Base-by-base conservation (phyloP, 2,329 filamentous ascomycete species). In the Chrysosporium queenslandicum region DNA sequence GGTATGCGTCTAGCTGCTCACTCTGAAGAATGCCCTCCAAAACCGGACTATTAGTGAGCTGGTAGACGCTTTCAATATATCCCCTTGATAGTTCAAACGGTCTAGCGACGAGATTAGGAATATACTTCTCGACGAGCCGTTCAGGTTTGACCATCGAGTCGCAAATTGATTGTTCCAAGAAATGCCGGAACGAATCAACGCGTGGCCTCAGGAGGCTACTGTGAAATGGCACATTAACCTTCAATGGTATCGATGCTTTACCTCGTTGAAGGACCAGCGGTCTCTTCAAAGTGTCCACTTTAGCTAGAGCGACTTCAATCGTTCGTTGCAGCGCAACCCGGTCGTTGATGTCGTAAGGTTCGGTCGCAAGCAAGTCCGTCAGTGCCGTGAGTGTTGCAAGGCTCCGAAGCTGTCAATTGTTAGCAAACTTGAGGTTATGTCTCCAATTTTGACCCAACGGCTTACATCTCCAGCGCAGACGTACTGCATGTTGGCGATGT, bases 401-500 rank as follows among this genome's bases (percentile, higher is more conserved):
- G 21, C 43, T 16, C 5, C 43, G 23, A 46, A 30, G 23, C 43
- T 30, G 27, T 20, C 7, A 3, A 20, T 7, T 16, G 34, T 32
- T 34, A 9, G 27, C 34, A 11, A 34, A 8, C 34, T 7, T 14
- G 20, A 8, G 20, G 14, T 34, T 8, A 34, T 12, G 27, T 34
- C 29, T 8, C 43, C 30, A 50, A 34, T 14, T 12, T 7, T 20
- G 21, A 2, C 36, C 25, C n/a, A n/a, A 16, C 5, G 11, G 68
- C 70, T 70, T 65, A 72, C 70, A 68, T 84, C 81, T 68, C 81
- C 81, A 60, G 81, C 81, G 60, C 77, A 79, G 56, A 84, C 81
- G 65, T 84, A 84, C 66, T 84, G 81, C 80, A 80, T 79, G 70
- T 83, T 83, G 59, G 80, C 78, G 56, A 84, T 79, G 67, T 84